These are phyloP conservation scores for Starmerella stigmatis DNA, from an alignment of 805 yeast species.

Conservation along the genomic window DNA sequence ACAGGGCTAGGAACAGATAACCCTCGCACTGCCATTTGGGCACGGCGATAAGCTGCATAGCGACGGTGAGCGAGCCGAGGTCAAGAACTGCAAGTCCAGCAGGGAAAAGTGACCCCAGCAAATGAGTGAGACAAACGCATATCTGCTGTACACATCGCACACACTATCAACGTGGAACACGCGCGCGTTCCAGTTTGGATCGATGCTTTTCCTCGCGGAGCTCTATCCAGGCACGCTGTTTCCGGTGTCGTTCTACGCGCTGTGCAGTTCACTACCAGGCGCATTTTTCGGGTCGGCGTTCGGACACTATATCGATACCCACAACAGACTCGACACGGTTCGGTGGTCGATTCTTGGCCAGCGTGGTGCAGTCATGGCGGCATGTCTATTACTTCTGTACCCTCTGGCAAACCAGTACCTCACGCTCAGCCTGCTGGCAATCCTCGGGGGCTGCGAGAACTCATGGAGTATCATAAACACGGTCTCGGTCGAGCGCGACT, in stretches of 20 bases:
- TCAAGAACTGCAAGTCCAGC: neutral
- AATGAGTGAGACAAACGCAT: slow-evolving; percentile 1
- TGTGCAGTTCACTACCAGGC: slow-evolving; percentile 25
- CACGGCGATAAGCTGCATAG: no score
- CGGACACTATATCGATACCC: slow-evolving; percentile 29
- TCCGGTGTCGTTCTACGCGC: slow-evolving; percentile 33
- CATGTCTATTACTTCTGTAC: slow-evolving; percentile 24
- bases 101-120: neutral
- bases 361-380: slow-evolving; percentile 27
- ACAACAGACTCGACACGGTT: slow-evolving; percentile 29
- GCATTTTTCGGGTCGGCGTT: slow-evolving; percentile 21
- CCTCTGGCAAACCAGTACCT: slow-evolving; percentile 16
- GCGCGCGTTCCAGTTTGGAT: slow-evolving; percentile 35
- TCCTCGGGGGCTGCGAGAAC: slow-evolving; percentile 33
- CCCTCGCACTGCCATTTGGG: no score
- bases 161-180: slow-evolving; percentile 34
- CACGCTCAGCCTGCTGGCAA: slow-evolving; percentile 23
- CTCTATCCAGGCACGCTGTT: slow-evolving; percentile 31
- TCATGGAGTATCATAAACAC: slow-evolving; percentile 31
- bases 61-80: neutral
- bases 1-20: no score
- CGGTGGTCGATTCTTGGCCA: slow-evolving; percentile 31
- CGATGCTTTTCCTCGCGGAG: slow-evolving; percentile 31
- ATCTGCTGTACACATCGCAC: slow-evolving; percentile 30
- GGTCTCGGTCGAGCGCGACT: slow-evolving; percentile 35